These are phyloP conservation scores for Pseudocercospora musae DNA, from an alignment of 2,329 filamentous ascomycete genomes.

Conservation along the genomic window DNA sequence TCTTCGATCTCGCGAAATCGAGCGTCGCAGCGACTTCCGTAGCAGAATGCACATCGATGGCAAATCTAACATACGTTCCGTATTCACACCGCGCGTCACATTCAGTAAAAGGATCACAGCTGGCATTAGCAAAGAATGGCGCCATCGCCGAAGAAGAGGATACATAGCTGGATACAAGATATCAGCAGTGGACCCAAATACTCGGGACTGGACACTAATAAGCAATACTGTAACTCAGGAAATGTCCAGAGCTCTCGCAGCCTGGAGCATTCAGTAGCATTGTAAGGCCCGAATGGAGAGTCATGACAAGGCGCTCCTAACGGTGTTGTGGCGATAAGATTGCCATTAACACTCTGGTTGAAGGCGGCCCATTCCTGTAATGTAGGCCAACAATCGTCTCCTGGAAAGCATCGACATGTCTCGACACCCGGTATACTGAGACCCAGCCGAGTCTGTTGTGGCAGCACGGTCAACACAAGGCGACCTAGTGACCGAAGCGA, in stretches of 20 bases:
- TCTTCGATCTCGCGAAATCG: constrained; percentile 38
- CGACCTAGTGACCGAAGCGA: not conserved
- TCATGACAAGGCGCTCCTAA: constrained; percentile 54
- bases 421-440: not conserved
- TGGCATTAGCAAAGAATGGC: constrained; percentile 39
- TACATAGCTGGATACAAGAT: constrained; percentile 21
- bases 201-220: not conserved
- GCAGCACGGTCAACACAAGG: not conserved
- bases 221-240: constrained; percentile 46
- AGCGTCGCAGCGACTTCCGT: constrained; percentile 27
- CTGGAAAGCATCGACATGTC: constrained; percentile 50
- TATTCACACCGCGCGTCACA: constrained; percentile 39
- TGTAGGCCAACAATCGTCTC: constrained; percentile 55
- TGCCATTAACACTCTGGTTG: constrained; percentile 52
- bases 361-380: constrained; percentile 47
- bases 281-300: constrained; percentile 37
- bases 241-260: constrained; percentile 45
- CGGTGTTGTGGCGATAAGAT: constrained; percentile 53
- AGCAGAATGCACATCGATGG: constrained; percentile 28
- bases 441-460: not conserved
- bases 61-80: constrained; percentile 43
- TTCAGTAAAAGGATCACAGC: constrained; percentile 42
- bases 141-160: constrained; percentile 41
- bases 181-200: not conserved
- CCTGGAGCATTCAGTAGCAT: constrained; percentile 43